Conservation (phyloP, 2,329 filamentous ascomycete genomes). For the Falciphora oryzae region DNA sequence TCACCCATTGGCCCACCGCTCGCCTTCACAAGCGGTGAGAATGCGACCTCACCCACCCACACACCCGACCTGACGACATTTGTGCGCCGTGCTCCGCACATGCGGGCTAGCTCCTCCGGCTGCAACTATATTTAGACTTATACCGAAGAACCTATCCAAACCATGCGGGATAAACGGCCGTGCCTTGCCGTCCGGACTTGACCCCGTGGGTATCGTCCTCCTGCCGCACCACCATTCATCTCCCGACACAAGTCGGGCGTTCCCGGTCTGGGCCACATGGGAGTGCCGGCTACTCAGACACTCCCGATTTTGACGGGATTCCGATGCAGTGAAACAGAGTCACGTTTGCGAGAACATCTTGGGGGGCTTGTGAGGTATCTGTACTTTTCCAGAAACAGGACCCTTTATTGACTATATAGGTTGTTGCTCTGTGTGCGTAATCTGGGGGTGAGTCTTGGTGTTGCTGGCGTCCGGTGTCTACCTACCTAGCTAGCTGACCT, state of each 20-base stretch:
- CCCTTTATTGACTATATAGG: no score
- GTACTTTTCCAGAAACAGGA: no score
- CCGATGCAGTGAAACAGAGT: no score
- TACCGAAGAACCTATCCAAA: background rate
- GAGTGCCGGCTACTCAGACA: background rate
- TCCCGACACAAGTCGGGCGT: background rate
- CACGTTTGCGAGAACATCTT: no score
- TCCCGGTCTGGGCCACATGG: background rate
- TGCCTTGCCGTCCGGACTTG: background rate
- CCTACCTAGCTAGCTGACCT: no score
- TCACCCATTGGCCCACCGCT: background rate
- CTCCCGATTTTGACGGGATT: background rate
- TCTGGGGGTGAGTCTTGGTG: no score
- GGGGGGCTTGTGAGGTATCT: no score
- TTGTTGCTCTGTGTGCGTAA: no score
- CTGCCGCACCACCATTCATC: background rate
- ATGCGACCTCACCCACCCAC: background rate
- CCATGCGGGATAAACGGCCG: background rate
- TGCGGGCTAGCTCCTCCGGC: background rate
- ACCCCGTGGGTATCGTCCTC: background rate
- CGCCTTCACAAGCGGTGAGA: background rate
- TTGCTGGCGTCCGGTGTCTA: no score
- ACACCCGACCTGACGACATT: background rate
- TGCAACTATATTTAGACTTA: background rate
- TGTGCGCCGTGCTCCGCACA: background rate